Evolutionary conservation across 2,329 filamentous ascomycete genomes (phyloP), one percentile per base, ranked within the genome.

Genomic region (Fusarium graminum): DNA sequence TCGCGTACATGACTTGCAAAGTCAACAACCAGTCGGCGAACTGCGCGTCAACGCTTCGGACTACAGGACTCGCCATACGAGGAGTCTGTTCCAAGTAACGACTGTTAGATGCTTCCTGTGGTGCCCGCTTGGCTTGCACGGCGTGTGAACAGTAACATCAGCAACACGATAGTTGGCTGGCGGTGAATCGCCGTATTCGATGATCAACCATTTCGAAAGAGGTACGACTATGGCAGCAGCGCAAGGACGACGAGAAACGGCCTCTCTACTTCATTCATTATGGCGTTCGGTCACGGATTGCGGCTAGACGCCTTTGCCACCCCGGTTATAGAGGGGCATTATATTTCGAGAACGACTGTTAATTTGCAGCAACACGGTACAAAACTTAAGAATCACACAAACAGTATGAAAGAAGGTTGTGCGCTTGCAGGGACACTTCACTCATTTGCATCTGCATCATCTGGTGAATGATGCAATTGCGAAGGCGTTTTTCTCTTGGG

Each of bases 271-370:
- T 65, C 53, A 69, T 65, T 70, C 63, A 66, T 58, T 59, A 60
- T 52, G 63, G 70, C 70, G 60, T 63, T 68, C 36, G 67, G 61
- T 67, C 65, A 69, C 60, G 60, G 53, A 65, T 69, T 63, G 59
- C 65, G 59, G 69, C 69, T 69, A 57, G 50, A 67, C 42, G 59
- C 62, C 57, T 50, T 65, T 68, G 47, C 45, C 46, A 41, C 65
- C 51, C 50, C 63, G 52, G 46, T 53, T 59, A 65, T 63, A 70
- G 53, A 56, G 54, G 63, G 50, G 58, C 51, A 54, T 52, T 38
- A 40, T 51, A 47, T 63, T 52, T 26, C 42, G 30, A 57, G 55
- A 70, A 65, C 65, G 58, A 64, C 47, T 52, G 55, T 57, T 59
- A 53, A 68, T 65, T 55, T 61, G 63, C 47, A 53, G 64, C 62